Conservation (phyloP, 495 filamentous ascomycete species). For the Penicillium simplicissimum region DNA sequence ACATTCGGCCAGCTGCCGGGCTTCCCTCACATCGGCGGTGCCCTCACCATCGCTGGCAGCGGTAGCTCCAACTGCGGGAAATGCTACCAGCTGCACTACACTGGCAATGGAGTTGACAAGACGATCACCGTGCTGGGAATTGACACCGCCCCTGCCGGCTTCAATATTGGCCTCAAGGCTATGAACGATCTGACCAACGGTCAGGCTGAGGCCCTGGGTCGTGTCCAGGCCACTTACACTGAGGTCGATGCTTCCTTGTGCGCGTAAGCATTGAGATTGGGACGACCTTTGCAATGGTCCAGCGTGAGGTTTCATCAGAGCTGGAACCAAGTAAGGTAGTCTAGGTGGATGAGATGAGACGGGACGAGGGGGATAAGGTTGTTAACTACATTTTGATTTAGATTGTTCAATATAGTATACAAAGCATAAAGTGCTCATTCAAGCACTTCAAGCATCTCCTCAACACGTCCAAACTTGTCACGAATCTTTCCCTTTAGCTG, state of each 20-base stretch:
- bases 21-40: conserved; percentile 66
- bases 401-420: conserved; percentile 13
- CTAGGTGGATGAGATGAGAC: neutral
- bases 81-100: conserved; percentile 66
- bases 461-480: conserved; percentile 76
- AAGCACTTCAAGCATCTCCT: conserved; percentile 75
- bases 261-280: conserved; percentile 22
- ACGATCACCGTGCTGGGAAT: conserved; percentile 68
- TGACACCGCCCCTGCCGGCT: conserved; percentile 59
- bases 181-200: conserved; percentile 67
- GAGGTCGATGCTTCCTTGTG: conserved; percentile 44
- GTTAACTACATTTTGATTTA: conserved; percentile 1
- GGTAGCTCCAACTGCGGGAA: conserved; percentile 63
- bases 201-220: conserved; percentile 55
- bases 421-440: conserved; percentile 16
- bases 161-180: conserved; percentile 65
- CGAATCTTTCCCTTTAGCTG: conserved; percentile 68
- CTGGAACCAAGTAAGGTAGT: neutral
- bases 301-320: neutral
- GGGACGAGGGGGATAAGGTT: neutral
- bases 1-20: conserved; percentile 56
- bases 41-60: conserved; percentile 59
- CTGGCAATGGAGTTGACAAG: conserved; percentile 35
- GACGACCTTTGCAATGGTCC: neutral
- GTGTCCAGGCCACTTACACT: conserved; percentile 52